A percentile compares a stretch with the other conserved stretches of the same genome.
Evolutionary conservation across 768 basidiomycete species (phyloP).

Genomic region (Suillus occidentalis): DNA sequence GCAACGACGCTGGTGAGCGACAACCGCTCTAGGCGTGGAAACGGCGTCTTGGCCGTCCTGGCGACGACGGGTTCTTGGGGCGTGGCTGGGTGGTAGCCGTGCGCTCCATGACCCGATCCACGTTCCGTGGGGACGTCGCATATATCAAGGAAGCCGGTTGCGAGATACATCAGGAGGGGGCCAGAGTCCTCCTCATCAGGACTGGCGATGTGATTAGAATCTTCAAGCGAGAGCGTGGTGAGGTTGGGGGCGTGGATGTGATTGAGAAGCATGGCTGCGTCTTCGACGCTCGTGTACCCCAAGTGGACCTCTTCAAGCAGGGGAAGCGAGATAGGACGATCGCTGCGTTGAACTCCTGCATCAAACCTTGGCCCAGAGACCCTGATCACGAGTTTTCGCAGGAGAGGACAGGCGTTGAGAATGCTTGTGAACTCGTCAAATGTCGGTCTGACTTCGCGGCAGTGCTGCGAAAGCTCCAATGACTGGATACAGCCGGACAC

Average conservation of each 20-base stretch:
- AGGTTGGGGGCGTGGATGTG: conserved; percentile 42
- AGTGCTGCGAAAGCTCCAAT: conserved; percentile 55
- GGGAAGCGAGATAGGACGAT: conserved; percentile 37
- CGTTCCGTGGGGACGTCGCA: neutral
- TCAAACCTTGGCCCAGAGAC: conserved; percentile 44
- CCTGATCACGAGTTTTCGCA: conserved; percentile 45
- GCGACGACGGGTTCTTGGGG: conserved; percentile 17
- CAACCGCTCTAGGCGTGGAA: conserved; percentile 38
- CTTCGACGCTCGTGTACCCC: conserved; percentile 43
- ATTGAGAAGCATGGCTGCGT: conserved; percentile 40
- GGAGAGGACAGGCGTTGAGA: conserved; percentile 39
- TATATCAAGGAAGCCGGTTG: conserved; percentile 27
- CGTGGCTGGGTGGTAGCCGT: conserved; percentile 7
- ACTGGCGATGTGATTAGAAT: conserved; percentile 43
- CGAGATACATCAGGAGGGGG: conserved; percentile 30
- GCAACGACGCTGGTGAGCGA: conserved; percentile 40
- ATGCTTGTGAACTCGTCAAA: conserved; percentile 43
- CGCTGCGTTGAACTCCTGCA: conserved; percentile 19
- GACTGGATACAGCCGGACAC: conserved; percentile 30
- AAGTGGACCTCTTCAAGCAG: conserved; percentile 40
- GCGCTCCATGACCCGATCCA: neutral
- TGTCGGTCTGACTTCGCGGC: conserved; percentile 53
- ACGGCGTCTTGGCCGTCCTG: conserved; percentile 22
- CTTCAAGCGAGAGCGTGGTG: conserved; percentile 41
- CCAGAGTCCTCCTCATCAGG: conserved; percentile 42